Base-by-base conservation (phyloP, 2,329 filamentous ascomycete genomes). In the Diaporthe sp. region DNA sequence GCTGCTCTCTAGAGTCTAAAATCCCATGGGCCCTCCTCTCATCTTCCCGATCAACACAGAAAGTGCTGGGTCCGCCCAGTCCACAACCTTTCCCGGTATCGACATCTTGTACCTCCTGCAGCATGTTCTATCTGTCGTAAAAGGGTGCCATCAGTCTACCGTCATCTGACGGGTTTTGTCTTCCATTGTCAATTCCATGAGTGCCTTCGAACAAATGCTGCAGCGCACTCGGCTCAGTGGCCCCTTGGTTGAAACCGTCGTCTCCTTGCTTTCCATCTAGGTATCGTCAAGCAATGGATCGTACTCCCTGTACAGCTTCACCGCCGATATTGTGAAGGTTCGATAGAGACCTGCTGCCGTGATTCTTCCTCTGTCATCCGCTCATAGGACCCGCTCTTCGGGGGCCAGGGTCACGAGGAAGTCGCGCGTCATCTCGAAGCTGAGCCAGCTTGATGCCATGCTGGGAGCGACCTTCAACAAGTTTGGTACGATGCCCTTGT, bases 391-490 rank as follows among this genome's bases (percentile, higher is more conserved):
- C 17, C 79, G 73, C 39, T 82, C 79, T n/a, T 82, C 79, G 1
- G 87, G 85, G 75, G 89, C 89, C 42, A 95, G 82, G 28, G 86
- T 87, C 74, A 97, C 87, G 55, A 98, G 86, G 82, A 97, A 94
- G 84, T 99, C 97, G 78, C 97, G 91, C 12, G 95, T 96, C 82
- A 98, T 87, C 86, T 99, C 97, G 82, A 98, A 99, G 84, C 96
- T 98, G 77, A 98, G 90, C 96, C 97, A 99, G 84, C 95, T 98
- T 80, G 95, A 97, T 22, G 97, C 97, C 96, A 99, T 99, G 83
- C 96, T 98, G 4, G 97, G 97, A 10, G 97, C 96, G 22, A 99
- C 97, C 85, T 99, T 99, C 77, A 99, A 90, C 31, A 99, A 88
- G 81, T 99, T 99, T 0, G 97, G 97, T 22, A 96, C 92, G 79